A percentile compares a stretch with the other conserved stretches of the same genome.
These are phyloP conservation scores for Pseudocercospora musae DNA, from an alignment of 2,329 filamentous ascomycete species.

Conservation along the genomic window DNA sequence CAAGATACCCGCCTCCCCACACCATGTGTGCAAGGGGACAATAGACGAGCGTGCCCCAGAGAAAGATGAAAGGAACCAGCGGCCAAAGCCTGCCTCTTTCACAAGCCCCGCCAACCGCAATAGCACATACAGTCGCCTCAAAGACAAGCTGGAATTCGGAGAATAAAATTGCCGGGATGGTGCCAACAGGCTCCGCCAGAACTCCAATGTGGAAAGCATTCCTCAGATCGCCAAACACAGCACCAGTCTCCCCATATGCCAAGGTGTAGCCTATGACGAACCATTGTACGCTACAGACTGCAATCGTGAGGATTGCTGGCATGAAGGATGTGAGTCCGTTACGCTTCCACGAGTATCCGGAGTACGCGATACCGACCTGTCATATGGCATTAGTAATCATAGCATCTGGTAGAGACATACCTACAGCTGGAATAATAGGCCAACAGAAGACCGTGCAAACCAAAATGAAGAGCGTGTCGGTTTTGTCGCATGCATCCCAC, in stretches of 20 bases:
- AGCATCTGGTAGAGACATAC: neutral
- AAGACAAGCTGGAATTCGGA: slow-evolving; percentile 53
- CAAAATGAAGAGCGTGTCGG: slow-evolving; percentile 52
- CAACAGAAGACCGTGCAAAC: slow-evolving; percentile 53
- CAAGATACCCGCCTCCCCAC: slow-evolving; percentile 47
- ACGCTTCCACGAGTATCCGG: slow-evolving; percentile 48
- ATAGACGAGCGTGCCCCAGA: slow-evolving; percentile 51
- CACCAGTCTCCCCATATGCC: slow-evolving; percentile 48
- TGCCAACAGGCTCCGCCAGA: slow-evolving; percentile 48
- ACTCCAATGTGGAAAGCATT: slow-evolving; percentile 48
- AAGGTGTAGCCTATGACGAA: slow-evolving; percentile 50
- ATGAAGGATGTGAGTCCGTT: slow-evolving; percentile 50
- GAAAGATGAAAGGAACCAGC: slow-evolving; percentile 49
- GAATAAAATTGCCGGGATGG: slow-evolving; percentile 51
- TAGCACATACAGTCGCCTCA: slow-evolving; percentile 51
- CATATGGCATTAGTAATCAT: neutral
- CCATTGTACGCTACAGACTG: slow-evolving; percentile 52
- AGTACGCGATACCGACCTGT: slow-evolving; percentile 49
- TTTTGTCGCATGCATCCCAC: slow-evolving; percentile 48
- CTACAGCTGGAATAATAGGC: slow-evolving; percentile 48
- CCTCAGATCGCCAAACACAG: slow-evolving; percentile 46
- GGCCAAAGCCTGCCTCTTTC: slow-evolving; percentile 48
- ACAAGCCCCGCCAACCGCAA: slow-evolving; percentile 49
- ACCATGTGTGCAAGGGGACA: slow-evolving; percentile 50
- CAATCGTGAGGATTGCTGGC: slow-evolving; percentile 47